Base-by-base conservation (phyloP, 2,329 filamentous ascomycete species). In the Emmonsia crescens region DNA sequence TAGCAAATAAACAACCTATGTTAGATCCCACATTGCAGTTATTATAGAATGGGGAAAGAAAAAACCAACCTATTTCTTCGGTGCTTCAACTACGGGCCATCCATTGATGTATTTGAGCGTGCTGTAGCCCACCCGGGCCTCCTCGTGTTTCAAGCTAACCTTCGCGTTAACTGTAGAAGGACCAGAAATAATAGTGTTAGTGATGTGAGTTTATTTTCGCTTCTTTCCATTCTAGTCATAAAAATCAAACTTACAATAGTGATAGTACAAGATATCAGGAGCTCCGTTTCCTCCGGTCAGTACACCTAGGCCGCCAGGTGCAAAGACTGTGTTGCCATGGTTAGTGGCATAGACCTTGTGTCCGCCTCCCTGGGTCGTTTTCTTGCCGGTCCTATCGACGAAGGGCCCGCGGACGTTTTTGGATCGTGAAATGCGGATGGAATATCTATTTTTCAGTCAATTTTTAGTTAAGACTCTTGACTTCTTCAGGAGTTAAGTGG, bases 191-290 rank as follows among this genome's bases (percentile, higher is more conserved):
- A 31, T 51, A 19, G 31, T 6, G 27, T 51, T 16, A 19, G 24
- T 24, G 27, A 51, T 29, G 5, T 3, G 12, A 27, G 12, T 19
- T 51, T 31, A 2, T 49, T 16, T 27, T 49, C 5, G 6, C 19
- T 21, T 29, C 6, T 31, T 33, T 58, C 29, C 10, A 31, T 33
- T 21, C 1, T 3, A 31, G 14, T 5, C 19, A 44, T 19, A 24
- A 33, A 14, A n/a, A 36, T 16, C 31, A n/a, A 21, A 67, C 72
- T 57, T 59, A 73, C 72, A 62, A 46, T 75, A 77, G 65, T 77
- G 74, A 64, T 74, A 77, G 44, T 75, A 77, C 14, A 77, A 64
- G 44, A 75, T 67, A 64, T 76, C 75, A 19, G 66, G 65, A 5
- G 57, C 59, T 10, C 64, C 66, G 6, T 57, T 64, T 52, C 67